phyloP scores from a whole-genome alignment of 805 yeast species.

The Helenozyma rhizophorensis region DNA sequence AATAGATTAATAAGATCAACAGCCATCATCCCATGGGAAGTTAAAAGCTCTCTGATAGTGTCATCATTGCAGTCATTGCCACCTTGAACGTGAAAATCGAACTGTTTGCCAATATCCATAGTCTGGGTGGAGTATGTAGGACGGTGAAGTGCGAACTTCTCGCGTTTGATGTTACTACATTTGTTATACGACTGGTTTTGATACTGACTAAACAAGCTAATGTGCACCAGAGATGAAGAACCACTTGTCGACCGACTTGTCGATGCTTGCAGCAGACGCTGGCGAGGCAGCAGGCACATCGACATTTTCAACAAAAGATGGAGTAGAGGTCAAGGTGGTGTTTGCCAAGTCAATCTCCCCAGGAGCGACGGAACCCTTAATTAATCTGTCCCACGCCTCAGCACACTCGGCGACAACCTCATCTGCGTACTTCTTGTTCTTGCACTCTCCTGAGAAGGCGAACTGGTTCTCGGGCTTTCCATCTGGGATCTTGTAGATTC shows the following conservation, averaged over 20 bases:
- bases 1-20: too few relatives aligned
- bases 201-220: constrained; percentile 15
- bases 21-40: too few relatives aligned
- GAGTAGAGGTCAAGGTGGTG: constrained; percentile 40
- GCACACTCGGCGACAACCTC: constrained; percentile 36
- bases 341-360: constrained; percentile 46
- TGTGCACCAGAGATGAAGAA: constrained; percentile 88
- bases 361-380: constrained; percentile 39
- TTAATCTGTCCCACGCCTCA: constrained; percentile 62
- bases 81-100: too few relatives aligned
- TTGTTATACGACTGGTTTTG: too few relatives aligned
- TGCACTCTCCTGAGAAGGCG: constrained; percentile 68
- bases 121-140: too few relatives aligned
- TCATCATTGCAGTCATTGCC: too few relatives aligned
- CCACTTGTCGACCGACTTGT: constrained; percentile 96
- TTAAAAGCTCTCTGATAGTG: too few relatives aligned
- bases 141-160: constrained; percentile 1
- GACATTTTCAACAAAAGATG: constrained; percentile 44
- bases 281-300: constrained; percentile 69
- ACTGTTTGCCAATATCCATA: too few relatives aligned
- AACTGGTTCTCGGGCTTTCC: constrained; percentile 74
- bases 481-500: constrained; percentile 77
- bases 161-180: background rate
- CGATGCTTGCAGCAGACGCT: constrained; percentile 87
- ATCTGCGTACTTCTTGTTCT: constrained; percentile 42